Evolutionary conservation across 2,329 filamentous ascomycete species (phyloP), one percentile per base, ranked within the genome.

Genomic region (Niveomyces coronatus): DNA sequence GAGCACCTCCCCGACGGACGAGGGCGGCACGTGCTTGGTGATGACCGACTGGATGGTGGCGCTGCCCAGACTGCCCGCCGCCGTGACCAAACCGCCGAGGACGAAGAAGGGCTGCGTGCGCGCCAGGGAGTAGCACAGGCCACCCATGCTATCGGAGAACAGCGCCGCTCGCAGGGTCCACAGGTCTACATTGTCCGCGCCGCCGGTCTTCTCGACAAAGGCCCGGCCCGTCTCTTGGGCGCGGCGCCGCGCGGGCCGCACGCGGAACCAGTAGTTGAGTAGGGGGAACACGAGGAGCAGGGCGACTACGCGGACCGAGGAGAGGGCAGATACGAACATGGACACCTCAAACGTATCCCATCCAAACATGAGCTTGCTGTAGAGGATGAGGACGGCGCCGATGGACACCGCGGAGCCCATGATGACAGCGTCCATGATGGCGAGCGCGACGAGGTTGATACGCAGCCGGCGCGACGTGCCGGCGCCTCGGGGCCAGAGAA

Each of bases 21-120:
- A 83, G 1, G 78, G 69, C 0, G 88, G 85, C 0, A 96, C 81
- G 56, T 96, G 91, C 55, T 95, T 96, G 15, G 87, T 95, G 35
- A 95, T 65, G 1, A 82, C 74, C 2, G 84, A 81, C 53, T 94
- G 86, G 35, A 94, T 68, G 0, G 85, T 91, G 1, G 91, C 88
- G 24, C 81, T 82, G 1, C 82, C 88, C 31, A 96, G 79, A 1
- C 88, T 88, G 17, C 89, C 89, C 27, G 93, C 62, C 0, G 85
- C 72, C 2, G 85, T 81, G 14, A 88, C 50, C 31, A 85, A 66
- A 33, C 85, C 89, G 14, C 79, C 82, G 1, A 76, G 45, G 4
- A 85, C 71, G 57, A 95, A 91, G 1, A 84, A 47, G 0, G 65
- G 59, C 3, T 76, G 71, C 1, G 66, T 71, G 1, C 73, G 70